Conservation (phyloP, 129 eudicot genomes). For the Pseudognaphalium luteoalbum region DNA sequence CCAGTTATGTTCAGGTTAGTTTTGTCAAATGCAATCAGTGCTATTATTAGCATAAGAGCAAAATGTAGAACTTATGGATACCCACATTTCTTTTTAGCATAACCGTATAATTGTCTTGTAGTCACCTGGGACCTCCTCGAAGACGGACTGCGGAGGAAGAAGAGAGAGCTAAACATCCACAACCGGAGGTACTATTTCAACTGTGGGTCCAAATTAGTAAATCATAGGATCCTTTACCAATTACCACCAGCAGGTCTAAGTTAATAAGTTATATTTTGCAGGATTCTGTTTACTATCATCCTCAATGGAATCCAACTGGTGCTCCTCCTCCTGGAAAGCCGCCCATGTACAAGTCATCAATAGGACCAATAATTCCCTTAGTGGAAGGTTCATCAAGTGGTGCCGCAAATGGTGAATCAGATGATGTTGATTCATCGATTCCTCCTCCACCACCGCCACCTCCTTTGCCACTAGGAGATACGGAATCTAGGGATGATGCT, state of each 20-base stretch:
- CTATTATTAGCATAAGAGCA: conserved; percentile 3
- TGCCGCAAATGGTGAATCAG: conserved; percentile 57
- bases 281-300: conserved; percentile 98
- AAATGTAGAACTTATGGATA: conserved; percentile 2
- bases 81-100: conserved; percentile 2
- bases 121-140: conserved; percentile 88
- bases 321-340: conserved; percentile 99
- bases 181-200: conserved; percentile 68
- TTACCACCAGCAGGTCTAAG: neutral
- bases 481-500: conserved; percentile 52
- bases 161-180: conserved; percentile 78
- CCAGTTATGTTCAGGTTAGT: conserved; percentile 95
- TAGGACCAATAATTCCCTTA: conserved; percentile 78
- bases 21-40: conserved; percentile 2
- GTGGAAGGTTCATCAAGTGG: conserved; percentile 77
- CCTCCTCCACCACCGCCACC: conserved; percentile 92
- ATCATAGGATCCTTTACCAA: neutral
- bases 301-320: conserved; percentile 91
- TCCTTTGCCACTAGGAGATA: conserved; percentile 77
- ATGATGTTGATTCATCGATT: conserved; percentile 53
- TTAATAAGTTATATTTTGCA: conserved; percentile 33
- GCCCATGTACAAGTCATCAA: conserved; percentile 91
- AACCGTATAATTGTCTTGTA: conserved; percentile 38
- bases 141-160: conserved; percentile 84
- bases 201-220: conserved; percentile 10